Conservation (phyloP, 805 yeast species). For the Ogataea populi-albae region DNA sequence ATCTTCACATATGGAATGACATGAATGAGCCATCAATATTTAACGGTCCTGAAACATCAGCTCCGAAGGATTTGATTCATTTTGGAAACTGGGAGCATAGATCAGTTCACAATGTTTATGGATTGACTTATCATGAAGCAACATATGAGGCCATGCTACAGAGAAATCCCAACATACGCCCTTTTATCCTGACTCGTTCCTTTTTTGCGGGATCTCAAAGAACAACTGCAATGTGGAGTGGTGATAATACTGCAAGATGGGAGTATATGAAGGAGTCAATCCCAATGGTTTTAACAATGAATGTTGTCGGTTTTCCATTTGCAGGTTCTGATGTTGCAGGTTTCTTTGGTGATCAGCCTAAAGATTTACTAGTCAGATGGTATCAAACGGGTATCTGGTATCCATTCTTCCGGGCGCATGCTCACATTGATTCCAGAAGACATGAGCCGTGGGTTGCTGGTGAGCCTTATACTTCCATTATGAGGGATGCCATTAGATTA, state of each 20-base stretch:
- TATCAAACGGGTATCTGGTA: constrained; percentile 95
- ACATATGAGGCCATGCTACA: constrained; percentile 64
- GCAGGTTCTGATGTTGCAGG: constrained; percentile 98
- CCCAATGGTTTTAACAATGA: constrained; percentile 84
- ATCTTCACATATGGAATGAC: constrained; percentile 91
- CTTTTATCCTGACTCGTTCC: constrained; percentile 84
- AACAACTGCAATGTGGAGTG: constrained; percentile 95
- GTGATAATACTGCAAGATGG: constrained; percentile 95
- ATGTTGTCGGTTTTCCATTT: constrained; percentile 84
- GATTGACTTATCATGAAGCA: constrained; percentile 74
- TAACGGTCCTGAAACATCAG: constrained; percentile 89
- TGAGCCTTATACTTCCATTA: constrained; percentile 63
- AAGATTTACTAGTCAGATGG: constrained; percentile 86
- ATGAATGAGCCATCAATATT: constrained; percentile 98
- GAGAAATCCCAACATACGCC: constrained; percentile 58
- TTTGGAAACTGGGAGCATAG: constrained; percentile 85
- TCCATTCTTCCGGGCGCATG: constrained; percentile 96
- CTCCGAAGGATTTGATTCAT: constrained; percentile 80
- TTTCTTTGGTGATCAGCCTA: constrained; percentile 84
- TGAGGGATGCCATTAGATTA: constrained; percentile 67
- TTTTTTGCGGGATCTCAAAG: constrained; percentile 91
- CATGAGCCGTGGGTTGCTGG: constrained; percentile 90
- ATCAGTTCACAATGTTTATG: constrained; percentile 84
- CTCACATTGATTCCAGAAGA: constrained; percentile 89
- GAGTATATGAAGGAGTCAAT: constrained; percentile 74